phyloP scores from a whole-genome alignment of 495 filamentous ascomycete species.

The Saxispiralis lemnorum region DNA sequence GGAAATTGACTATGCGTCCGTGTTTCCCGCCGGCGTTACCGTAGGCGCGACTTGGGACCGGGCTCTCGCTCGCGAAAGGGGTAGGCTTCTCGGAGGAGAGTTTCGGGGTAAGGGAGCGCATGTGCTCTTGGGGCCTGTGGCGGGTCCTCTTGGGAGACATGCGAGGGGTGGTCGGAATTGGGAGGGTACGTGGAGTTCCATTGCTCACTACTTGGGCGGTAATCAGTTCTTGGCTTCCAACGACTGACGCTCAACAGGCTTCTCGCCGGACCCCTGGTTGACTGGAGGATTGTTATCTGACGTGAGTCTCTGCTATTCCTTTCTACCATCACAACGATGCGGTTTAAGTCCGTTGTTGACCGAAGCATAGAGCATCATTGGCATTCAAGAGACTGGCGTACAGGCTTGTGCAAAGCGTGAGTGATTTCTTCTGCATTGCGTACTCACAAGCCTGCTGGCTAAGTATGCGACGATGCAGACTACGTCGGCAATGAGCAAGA shows the following conservation, averaged over 20 bases:
- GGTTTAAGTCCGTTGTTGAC: not conserved
- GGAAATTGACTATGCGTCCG: slow-evolving; percentile 16
- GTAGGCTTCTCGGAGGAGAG: slow-evolving; percentile 13
- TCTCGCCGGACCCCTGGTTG: slow-evolving; percentile 23
- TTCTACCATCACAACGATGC: no score
- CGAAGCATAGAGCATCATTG: slow-evolving; percentile 27
- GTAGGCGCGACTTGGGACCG: slow-evolving; percentile 19
- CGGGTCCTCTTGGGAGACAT: slow-evolving; percentile 12
- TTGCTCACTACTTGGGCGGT: not conserved
- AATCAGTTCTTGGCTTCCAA: not conserved
- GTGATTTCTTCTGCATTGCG: slow-evolving; percentile 25
- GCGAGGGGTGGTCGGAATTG: slow-evolving; percentile 16
- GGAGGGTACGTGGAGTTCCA: slow-evolving; percentile 4
- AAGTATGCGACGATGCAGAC: not conserved
- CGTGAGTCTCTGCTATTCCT: not conserved
- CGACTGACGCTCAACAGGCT: not conserved
- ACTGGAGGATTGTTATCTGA: slow-evolving; percentile 36
- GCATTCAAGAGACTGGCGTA: slow-evolving; percentile 39
- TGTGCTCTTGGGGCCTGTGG: slow-evolving; percentile 15
- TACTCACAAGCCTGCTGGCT: not conserved
- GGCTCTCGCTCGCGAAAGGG: slow-evolving; percentile 10
- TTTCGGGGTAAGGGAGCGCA: slow-evolving; percentile 17
- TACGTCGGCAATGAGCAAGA: slow-evolving; percentile 18
- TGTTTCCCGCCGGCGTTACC: slow-evolving; percentile 15
- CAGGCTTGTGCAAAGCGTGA: slow-evolving; percentile 45